These are phyloP conservation scores for Psilocybe subaeruginosa DNA, from an alignment of 768 basidiomycete genomes.

Conservation along the genomic window DNA sequence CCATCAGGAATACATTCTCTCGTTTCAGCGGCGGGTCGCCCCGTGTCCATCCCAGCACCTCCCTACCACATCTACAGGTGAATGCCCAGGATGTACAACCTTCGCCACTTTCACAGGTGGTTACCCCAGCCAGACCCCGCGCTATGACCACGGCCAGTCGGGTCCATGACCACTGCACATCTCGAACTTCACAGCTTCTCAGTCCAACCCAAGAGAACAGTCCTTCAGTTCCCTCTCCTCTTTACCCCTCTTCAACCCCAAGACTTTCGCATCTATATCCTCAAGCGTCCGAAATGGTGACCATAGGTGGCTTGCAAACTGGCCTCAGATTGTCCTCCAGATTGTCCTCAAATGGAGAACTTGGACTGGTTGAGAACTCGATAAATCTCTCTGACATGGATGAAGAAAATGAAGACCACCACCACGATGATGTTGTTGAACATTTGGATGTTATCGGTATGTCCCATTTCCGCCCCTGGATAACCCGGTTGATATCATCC, in stretches of 20 bases:
- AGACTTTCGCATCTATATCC: slow-evolving; percentile 11
- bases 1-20: neutral
- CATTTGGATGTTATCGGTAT: slow-evolving; percentile 81
- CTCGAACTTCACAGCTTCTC: slow-evolving; percentile 18
- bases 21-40: neutral
- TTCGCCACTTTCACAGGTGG: slow-evolving; percentile 2
- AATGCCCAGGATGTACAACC: neutral
- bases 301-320: slow-evolving; percentile 42
- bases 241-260: neutral
- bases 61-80: slow-evolving; percentile 1
- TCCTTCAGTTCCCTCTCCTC: slow-evolving; percentile 8
- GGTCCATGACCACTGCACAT: slow-evolving; percentile 36
- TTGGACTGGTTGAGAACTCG: slow-evolving; percentile 47
- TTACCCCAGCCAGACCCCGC: slow-evolving; percentile 26
- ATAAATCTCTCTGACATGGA: slow-evolving; percentile 38
- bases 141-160: slow-evolving; percentile 35
- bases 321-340: slow-evolving; percentile 40
- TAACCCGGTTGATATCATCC: slow-evolving; percentile 1
- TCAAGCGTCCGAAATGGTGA: slow-evolving; percentile 28
- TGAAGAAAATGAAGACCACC: slow-evolving; percentile 36
- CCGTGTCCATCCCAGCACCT: neutral
- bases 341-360: slow-evolving; percentile 36
- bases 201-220: slow-evolving; percentile 4
- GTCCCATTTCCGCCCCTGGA: slow-evolving; percentile 12
- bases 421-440: slow-evolving; percentile 82